Base-by-base conservation (phyloP, 1,284 basidiomycete genomes). In the Peniophora sp. region DNA sequence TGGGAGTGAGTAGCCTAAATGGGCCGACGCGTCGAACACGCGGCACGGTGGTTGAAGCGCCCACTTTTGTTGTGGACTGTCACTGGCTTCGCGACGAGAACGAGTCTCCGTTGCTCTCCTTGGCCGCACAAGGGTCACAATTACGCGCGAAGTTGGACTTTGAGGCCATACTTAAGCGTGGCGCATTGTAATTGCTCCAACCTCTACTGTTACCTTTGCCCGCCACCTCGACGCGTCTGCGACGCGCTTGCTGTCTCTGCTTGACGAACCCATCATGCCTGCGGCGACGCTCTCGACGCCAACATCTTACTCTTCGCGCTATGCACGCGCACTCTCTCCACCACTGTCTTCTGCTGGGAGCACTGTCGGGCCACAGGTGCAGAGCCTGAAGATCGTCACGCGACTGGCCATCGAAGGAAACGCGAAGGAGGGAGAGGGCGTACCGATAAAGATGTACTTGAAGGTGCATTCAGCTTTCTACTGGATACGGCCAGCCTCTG, bases 381-480 rank as follows among this genome's bases (percentile, higher is more conserved):
- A 71, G 49, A 82, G 75, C 58, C 59, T 81, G 48, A 86, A 86
- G 59, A 69, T 87, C 17, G 83, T 89, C 2, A 83, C 84, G 52
- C 82, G 84, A 53, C 74, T 89, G 27, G 81, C 79, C 11, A 78
- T 89, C 48, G 84, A 88, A 59, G 86, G 86, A 35, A 83, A 79
- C 63, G 80, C 80, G 24, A 83, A 79, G 63, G 75, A 77, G 52
- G 77, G 74, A 2, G 82, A 86, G 60, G 82, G 80, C 43, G 84
- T 78, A 34, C 68, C 76, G 19, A 76, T 89, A 48, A 81, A 74
- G 59, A 81, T 89, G 72, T 89, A 85, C 66, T 71, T 90, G 58
- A 89, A 86, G 71, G 86, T 85, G 56, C 55, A 72, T 61, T 23
- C 22, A 36, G 25, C 10, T 36, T 27, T 50, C 10, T 45, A 49